A percentile compares a stretch with the other conserved stretches of the same genome.
phyloP scores from a whole-genome alignment of 192 early-diverging fungal species.

The Backusella australiensis region DNA sequence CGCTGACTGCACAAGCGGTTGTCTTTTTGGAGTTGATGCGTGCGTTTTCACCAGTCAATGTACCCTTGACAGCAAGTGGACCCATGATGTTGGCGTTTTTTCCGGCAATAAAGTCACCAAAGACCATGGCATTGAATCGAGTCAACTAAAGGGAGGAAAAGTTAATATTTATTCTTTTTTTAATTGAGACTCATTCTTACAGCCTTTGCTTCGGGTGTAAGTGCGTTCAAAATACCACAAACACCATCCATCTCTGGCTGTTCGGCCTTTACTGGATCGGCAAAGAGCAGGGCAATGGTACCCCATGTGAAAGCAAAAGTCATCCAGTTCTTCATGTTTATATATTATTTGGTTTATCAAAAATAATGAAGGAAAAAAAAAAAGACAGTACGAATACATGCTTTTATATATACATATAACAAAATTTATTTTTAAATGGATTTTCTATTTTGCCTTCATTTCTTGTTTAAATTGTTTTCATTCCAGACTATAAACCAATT shows the following conservation, averaged over 20 bases:
- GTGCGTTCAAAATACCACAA: neutral
- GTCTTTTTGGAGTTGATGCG: neutral
- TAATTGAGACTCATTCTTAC: neutral
- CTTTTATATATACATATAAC: neutral
- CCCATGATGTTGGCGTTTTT: neutral
- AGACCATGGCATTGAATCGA: neutral
- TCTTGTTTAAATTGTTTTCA: neutral
- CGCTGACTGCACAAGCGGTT: neutral
- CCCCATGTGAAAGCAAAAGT: constrained; percentile 1
- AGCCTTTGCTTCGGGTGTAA: neutral
- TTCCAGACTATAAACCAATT: neutral
- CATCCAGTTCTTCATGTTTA: neutral
- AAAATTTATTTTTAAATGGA: neutral
- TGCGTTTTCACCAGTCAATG: constrained; percentile 2
- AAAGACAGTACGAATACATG: neutral
- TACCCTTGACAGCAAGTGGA: neutral
- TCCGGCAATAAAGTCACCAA: constrained; percentile 6
- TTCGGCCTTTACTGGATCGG: neutral
- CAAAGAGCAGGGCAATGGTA: neutral
- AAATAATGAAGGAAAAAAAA: neutral
- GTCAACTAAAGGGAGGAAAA: neutral
- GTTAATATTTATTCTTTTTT: neutral
- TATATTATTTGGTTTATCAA: neutral
- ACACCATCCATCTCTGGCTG: neutral
- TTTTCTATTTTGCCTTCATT: neutral